Base-by-base conservation (phyloP, 176 grass and related monocot species). In the Rhynchospora tenuis region DNA sequence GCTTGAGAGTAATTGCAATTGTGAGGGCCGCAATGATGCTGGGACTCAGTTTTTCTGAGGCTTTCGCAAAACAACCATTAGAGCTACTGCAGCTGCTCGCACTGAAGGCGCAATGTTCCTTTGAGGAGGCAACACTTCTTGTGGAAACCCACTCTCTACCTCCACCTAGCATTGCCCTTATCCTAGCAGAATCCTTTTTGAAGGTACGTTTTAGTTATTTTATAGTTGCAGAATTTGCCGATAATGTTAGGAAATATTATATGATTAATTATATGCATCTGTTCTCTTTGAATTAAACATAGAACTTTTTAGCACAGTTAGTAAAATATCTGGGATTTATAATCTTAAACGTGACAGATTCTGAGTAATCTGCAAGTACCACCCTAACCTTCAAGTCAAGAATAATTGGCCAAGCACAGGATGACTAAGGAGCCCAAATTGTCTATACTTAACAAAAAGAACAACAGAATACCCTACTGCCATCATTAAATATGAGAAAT, bases 11-110 rank as follows among this genome's bases (percentile, higher is more conserved):
- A 87, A 88, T 86, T 60, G 91, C 90, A 29, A 88, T 97, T 70
- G 88, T 93, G 66, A 90, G 88, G 83, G 85, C 92, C 82, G 95
- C 92, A 74, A 92, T 90, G 87, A 83, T 91, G 79, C 73, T 98
- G 64, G 92, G 91, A 6, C 89, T 95, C 79, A 65, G 86, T 62
- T 98, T 98, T 88, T 86, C 89, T 31, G 90, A 94, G 90, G 92
- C 92, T 82, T 94, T 98, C 83, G 88, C 92, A 79, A 98, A 95
- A 74, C 89, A 91, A 26, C 89, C 95, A 82, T 87, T 95, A 70
- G 92, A 98, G 84, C 88, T 98, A 85, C 83, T 98, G 75, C 95
- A 98, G 82, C 85, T 98, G 79, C 92, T 95, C 73, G 93, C 91
- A 85, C 89, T 98, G 28, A 98, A 98, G 87, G 92, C 95, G 9